phyloP scores from a whole-genome alignment of 169 alveolate species.

The Plasmodium chabaudi region DNA sequence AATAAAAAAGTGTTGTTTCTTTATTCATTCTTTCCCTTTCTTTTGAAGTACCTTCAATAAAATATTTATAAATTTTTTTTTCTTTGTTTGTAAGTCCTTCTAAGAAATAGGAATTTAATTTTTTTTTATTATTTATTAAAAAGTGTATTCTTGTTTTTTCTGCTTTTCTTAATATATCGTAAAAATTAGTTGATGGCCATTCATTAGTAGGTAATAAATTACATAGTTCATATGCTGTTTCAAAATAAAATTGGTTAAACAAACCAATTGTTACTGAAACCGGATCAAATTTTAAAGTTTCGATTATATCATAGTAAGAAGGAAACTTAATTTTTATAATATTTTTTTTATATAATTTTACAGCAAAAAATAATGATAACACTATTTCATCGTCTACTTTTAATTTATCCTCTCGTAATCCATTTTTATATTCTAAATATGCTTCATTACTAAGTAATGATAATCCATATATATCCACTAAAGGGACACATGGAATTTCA shows the following conservation, averaged over 20 bases:
- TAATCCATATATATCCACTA: slow-evolving; percentile 68
- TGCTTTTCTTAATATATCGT: slow-evolving; percentile 70
- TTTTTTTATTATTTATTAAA: slow-evolving; percentile 63
- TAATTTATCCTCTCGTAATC: slow-evolving; percentile 69
- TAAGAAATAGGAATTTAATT: slow-evolving; percentile 69
- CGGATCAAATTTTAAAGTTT: slow-evolving; percentile 71
- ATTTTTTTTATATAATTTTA: slow-evolving; percentile 72
- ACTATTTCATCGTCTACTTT: slow-evolving; percentile 61
- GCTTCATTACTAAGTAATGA: slow-evolving; percentile 73
- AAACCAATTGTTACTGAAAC: slow-evolving; percentile 70
- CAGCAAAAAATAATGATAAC: slow-evolving; percentile 69
- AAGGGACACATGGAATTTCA: slow-evolving; percentile 70
- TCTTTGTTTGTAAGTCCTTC: slow-evolving; percentile 76
- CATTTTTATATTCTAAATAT: slow-evolving; percentile 70
- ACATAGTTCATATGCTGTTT: slow-evolving; percentile 74
- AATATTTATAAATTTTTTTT: slow-evolving; percentile 72
- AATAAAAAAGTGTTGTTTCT: slow-evolving; percentile 56
- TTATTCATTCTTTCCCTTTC: slow-evolving; percentile 66
- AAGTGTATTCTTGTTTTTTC: slow-evolving; percentile 74
- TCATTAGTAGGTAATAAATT: slow-evolving; percentile 60
- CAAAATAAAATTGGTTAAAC: slow-evolving; percentile 74
- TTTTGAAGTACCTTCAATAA: slow-evolving; percentile 70
- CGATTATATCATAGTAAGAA: slow-evolving; percentile 70
- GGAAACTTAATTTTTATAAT: slow-evolving; percentile 67
- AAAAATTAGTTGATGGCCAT: slow-evolving; percentile 75